Base-by-base conservation (phyloP, 345 rosid species). In the Heritiera fomes region DNA sequence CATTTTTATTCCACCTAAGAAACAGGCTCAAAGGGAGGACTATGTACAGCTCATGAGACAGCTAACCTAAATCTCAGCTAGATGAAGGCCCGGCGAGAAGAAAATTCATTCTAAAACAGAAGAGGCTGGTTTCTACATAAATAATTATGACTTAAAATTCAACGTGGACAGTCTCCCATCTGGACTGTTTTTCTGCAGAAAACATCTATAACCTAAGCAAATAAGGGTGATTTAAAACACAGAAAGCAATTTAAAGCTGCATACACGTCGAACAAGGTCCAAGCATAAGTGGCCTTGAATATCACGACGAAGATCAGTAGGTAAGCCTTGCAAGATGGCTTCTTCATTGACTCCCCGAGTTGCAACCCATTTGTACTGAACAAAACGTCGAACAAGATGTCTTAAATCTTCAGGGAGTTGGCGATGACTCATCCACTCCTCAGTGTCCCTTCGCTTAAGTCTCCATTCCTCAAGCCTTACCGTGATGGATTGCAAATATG, bases 381-480 rank as follows among this genome's bases (percentile, higher is more conserved):
- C 96, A 77, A 90, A 93, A 47, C 93, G 87, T 41, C 89, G 84
- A 66, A 95, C 93, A 32, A 90, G 88, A 32, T 80, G 82, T 81
- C 75, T 92, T 84, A 95, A 81, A 75, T 90, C 96, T 80, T 89
- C 94, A 53, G 98, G 99, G 71, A 93, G 97, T 82, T 92, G 94
- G 49, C 97, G 97, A 82, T 93, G 98, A 83, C 87, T 87, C 98
- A 93, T 95, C 98, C 98, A 95, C 80, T 93, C 95, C 79, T 95
- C 98, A 0, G 97, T 93, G 81, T 95, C 99, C 82, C 98, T 90
- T 81, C 90, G 89, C 86, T 90, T 91, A 32, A 93, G 82, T 78
- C 98, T 93, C 98, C 98, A 95, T 85, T 95, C 97, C 87, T 95
- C 97, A 9, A 91, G 93, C 83, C 98, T 87, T 74, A 92, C 90